Conservation (phyloP, 2,329 filamentous ascomycete genomes). For the Tolypocladium cylindrosporum region DNA sequence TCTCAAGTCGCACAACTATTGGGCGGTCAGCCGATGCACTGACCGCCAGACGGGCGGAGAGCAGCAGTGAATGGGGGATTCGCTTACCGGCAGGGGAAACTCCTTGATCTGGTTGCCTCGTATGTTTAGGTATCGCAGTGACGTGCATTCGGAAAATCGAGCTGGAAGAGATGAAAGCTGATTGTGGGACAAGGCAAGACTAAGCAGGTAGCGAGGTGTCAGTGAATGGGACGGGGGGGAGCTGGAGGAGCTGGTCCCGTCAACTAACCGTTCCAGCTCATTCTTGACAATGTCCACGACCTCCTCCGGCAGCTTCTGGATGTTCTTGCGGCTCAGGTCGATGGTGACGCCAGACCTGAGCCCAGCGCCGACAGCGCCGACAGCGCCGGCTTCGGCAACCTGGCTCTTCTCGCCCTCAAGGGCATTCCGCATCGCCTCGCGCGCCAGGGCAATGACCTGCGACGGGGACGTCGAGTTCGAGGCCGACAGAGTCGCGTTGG, state of each 20-base stretch:
- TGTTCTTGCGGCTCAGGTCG: slow-evolving; percentile 66
- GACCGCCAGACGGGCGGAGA: neutral
- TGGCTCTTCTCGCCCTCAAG: slow-evolving; percentile 58
- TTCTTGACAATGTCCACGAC: slow-evolving; percentile 66
- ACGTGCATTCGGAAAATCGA: slow-evolving; percentile 66
- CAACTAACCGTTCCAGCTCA: slow-evolving; percentile 57
- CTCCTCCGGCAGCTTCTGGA: slow-evolving; percentile 61
- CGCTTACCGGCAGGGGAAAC: slow-evolving; percentile 45
- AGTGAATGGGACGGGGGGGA: slow-evolving; percentile 3
- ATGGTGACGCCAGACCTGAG: slow-evolving; percentile 66
- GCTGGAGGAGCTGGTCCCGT: neutral
- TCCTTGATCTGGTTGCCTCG: slow-evolving; percentile 63
- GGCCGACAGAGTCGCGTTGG: slow-evolving; percentile 36
- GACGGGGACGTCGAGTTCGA: slow-evolving; percentile 44
- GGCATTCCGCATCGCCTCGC: slow-evolving; percentile 57
- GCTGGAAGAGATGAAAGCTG: slow-evolving; percentile 58
- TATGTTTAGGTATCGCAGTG: slow-evolving; percentile 71
- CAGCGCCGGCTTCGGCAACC: slow-evolving; percentile 38
- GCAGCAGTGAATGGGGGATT: slow-evolving; percentile 3
- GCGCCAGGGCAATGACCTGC: slow-evolving; percentile 56
- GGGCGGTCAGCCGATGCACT: slow-evolving; percentile 8
- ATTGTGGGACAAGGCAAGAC: slow-evolving; percentile 75
- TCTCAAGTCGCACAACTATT: slow-evolving; percentile 72
- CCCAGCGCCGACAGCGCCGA: slow-evolving; percentile 44
- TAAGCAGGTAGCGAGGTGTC: slow-evolving; percentile 21